phyloP scores from a whole-genome alignment of 192 early-diverging fungal genomes.

The Allomyces macrogynus region DNA sequence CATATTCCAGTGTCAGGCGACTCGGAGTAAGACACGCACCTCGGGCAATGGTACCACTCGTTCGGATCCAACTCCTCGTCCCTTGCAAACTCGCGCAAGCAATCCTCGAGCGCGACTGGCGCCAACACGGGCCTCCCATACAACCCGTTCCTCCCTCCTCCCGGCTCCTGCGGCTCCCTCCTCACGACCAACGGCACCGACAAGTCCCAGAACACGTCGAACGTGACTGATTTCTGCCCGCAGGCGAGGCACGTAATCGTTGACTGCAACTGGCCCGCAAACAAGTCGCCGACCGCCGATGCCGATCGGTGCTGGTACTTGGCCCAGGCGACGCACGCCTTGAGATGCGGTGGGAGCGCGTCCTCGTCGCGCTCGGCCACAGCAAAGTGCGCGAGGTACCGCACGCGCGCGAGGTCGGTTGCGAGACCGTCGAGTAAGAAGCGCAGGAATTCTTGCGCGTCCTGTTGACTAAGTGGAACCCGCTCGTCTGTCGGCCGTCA shows the following conservation, averaged over 20 bases:
- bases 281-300: background rate
- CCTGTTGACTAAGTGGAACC: background rate
- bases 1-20: background rate
- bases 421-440: background rate
- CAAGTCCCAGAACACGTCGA: slow-evolving; percentile 1
- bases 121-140: no score
- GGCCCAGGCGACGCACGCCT: background rate
- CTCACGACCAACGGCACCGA: background rate
- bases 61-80: background rate
- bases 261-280: background rate
- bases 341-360: background rate
- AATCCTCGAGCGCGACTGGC: background rate
- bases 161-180: background rate
- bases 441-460: background rate
- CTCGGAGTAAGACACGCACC: background rate
- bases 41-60: background rate
- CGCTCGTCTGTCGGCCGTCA: no score
- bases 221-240: background rate
- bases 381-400: background rate
- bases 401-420: background rate
- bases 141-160: background rate
- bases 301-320: background rate
- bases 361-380: background rate
- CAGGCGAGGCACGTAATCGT: background rate
- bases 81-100: background rate